phyloP scores from a whole-genome alignment of 441 rosid species.

The Heliophila coronopifolia region DNA sequence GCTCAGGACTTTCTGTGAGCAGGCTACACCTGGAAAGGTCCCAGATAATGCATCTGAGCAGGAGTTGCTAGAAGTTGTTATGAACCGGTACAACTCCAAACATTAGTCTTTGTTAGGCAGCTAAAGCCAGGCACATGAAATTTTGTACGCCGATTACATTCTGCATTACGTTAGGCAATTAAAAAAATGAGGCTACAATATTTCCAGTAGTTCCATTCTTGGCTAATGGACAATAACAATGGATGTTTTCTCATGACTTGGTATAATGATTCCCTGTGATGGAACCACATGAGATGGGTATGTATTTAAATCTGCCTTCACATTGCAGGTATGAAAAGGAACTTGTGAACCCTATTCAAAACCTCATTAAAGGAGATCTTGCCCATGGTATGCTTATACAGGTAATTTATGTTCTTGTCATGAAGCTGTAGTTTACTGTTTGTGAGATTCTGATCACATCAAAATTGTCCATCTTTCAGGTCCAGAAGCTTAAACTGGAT shows the following conservation, averaged over 20 bases:
- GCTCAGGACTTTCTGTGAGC: slow-evolving; percentile 80
- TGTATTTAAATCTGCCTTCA: background rate
- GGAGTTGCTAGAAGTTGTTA: slow-evolving; percentile 86
- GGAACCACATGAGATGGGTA: too few relatives aligned
- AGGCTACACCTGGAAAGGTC: slow-evolving; percentile 58
- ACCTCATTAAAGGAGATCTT: slow-evolving; percentile 91
- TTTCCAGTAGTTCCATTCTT: slow-evolving; percentile 2
- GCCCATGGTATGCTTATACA: slow-evolving; percentile 93
- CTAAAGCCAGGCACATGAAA: slow-evolving; percentile 3
- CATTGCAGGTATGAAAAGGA: slow-evolving; percentile 78
- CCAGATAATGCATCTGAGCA: slow-evolving; percentile 81
- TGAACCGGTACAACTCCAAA: slow-evolving; percentile 55
- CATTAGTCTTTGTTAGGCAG: slow-evolving; percentile 10
- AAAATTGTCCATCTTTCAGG: slow-evolving; percentile 47
- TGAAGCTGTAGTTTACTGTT: slow-evolving; percentile 12
- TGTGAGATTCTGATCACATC: slow-evolving; percentile 20
- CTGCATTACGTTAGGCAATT: background rate
- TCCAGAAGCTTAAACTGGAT: slow-evolving; percentile 90
- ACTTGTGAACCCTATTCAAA: slow-evolving; percentile 75
- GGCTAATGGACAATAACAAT: background rate
- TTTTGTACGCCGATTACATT: background rate
- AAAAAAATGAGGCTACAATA: background rate
- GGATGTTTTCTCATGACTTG: background rate
- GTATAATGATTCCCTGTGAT: background rate
- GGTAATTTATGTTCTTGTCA: slow-evolving; percentile 38